Percentiles rank a stretch among this genome's conserved stretches.
phyloP scores from a whole-genome alignment of 257 asterid genomes.

The Penstemon barbatus region DNA sequence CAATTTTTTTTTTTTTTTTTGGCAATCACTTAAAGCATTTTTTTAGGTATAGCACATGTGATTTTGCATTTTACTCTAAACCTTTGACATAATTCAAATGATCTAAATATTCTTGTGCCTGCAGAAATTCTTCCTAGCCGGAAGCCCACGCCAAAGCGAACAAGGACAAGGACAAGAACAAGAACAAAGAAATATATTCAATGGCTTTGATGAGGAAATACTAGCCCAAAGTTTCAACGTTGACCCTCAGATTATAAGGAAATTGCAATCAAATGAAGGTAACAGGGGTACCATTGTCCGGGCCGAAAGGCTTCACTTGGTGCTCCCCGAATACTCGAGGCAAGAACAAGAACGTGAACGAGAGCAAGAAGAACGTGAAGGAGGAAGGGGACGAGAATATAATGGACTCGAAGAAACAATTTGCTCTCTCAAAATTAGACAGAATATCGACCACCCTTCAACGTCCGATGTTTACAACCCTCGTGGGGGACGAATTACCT shows the following conservation, averaged over 20 bases:
- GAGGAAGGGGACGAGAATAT: slow-evolving; percentile 7
- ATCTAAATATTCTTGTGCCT: background rate
- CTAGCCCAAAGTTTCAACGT: slow-evolving; percentile 39
- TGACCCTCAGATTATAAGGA: slow-evolving; percentile 26
- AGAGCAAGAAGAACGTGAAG: background rate
- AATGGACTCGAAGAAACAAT: slow-evolving; percentile 65
- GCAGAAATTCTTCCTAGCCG: slow-evolving; percentile 59
- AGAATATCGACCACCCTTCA: slow-evolving; percentile 44
- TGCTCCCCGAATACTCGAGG: slow-evolving; percentile 33
- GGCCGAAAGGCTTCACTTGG: slow-evolving; percentile 34
- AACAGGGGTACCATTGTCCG: slow-evolving; percentile 52
- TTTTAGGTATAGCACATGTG: too few relatives aligned
- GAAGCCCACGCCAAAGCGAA: slow-evolving; percentile 38
- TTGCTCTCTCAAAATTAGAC: slow-evolving; percentile 41
- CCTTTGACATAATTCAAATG: too few relatives aligned
- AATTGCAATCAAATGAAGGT: slow-evolving; percentile 40
- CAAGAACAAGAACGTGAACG: slow-evolving; percentile 2
- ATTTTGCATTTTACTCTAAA: too few relatives aligned
- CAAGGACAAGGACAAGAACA: slow-evolving; percentile 27
- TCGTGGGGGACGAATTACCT: slow-evolving; percentile 54
- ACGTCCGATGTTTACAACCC: slow-evolving; percentile 56
- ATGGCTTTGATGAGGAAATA: slow-evolving; percentile 45
- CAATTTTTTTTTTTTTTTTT: too few relatives aligned
- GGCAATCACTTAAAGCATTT: too few relatives aligned
- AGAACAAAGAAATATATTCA: slow-evolving; percentile 34